Base-by-base conservation (phyloP, 2,329 filamentous ascomycete genomes). In the Botrytis porri region DNA sequence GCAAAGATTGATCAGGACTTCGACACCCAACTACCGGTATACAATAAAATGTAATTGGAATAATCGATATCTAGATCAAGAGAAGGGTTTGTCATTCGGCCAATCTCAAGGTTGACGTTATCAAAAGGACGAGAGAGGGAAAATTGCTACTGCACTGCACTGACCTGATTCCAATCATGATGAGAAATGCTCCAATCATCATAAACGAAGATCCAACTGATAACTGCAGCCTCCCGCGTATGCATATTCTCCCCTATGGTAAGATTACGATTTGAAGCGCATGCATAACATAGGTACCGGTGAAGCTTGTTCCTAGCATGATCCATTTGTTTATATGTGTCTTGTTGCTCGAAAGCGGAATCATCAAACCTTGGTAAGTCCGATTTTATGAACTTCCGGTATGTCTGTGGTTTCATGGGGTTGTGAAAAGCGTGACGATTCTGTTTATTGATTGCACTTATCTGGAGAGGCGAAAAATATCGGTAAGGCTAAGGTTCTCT, bases 211-310 rank as follows among this genome's bases (percentile, higher is more conserved):
- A 57, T 29, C 25, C 25, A 29, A 63, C 61, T 43, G 10, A 14
- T 18, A 41, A 62, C 61, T 41, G 61, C 39, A 39, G 61, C 61
- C 37, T 62, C 35, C 61, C 25, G 61, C n/a, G 25, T 43, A 29
- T 39, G 61, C 61, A 41, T 20, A 63, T 63, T 61, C 9, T 20
- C 25, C 6, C 22, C 22, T 20, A 37, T 62, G 22, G 22, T 39
- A 18, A 14, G 7, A 62, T 25, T 39, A 18, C 22, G 7, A 62
- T 25, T 39, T 39, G 60, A 39, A 39, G 60, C 35, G 35, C 5
- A 62, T 62, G 60, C 60, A 62, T 39, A 39, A 62, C 60, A 62
- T 62, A n/a, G n/a, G n/a, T n/a, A 39, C 60, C 60, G 59, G 20
- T 37, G 22, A 60, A 60, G 59, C 32, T 37, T 37, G 10, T 37